These are phyloP conservation scores for Rhizopogon salebrosus DNA, from an alignment of 768 basidiomycete species.

Conservation along the genomic window DNA sequence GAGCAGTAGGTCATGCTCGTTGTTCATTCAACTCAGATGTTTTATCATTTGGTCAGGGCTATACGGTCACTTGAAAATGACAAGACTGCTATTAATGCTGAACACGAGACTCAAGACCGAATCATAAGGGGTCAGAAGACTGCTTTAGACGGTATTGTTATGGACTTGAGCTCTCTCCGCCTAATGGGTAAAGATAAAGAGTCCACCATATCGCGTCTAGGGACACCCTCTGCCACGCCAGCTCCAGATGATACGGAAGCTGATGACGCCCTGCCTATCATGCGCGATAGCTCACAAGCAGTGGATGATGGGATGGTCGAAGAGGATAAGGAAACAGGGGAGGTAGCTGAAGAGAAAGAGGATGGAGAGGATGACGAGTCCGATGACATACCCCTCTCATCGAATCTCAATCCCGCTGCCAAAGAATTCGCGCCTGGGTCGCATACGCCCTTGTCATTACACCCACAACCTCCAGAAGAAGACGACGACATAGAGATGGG, in stretches of 20 bases:
- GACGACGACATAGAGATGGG: conserved; percentile 88
- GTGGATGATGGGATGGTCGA: conserved; percentile 26
- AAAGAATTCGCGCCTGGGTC: conserved; percentile 28
- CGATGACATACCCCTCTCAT: conserved; percentile 21
- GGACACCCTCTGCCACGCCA: conserved; percentile 44
- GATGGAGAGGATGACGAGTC: conserved; percentile 33
- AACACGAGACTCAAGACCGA: conserved; percentile 70
- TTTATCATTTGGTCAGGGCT: conserved; percentile 36
- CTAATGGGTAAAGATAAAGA: conserved; percentile 68
- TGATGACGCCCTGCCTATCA: conserved; percentile 8
- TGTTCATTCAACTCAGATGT: neutral
- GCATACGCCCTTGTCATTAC: conserved; percentile 22
- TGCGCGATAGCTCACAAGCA: conserved; percentile 6
- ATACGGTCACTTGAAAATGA: conserved; percentile 72
- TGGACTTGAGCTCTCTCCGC: conserved; percentile 55
- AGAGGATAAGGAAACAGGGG: conserved; percentile 40
- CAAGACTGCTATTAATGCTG: conserved; percentile 66
- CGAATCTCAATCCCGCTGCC: conserved; percentile 27
- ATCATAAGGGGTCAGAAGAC: conserved; percentile 63
- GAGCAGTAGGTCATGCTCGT: conserved; percentile 56
- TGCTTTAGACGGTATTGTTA: conserved; percentile 61
- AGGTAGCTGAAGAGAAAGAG: conserved; percentile 32
- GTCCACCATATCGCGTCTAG: conserved; percentile 32
- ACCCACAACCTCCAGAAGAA: conserved; percentile 22
- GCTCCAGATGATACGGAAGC: conserved; percentile 32